phyloP scores from a whole-genome alignment of 495 filamentous ascomycete species.

The Penicillium ochrochloron region DNA sequence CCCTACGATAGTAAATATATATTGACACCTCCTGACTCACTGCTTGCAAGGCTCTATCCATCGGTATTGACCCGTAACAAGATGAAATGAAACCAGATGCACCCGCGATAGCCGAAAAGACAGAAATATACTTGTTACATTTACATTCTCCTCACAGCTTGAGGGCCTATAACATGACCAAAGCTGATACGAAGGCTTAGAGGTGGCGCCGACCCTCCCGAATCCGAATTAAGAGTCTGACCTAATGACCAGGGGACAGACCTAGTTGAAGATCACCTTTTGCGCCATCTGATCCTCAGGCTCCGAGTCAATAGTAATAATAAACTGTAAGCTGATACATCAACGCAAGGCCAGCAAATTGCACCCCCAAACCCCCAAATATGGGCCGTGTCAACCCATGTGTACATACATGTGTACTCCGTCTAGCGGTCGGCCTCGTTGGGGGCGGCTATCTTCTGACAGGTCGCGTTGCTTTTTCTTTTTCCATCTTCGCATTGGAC shows the following conservation, averaged over 20 bases:
- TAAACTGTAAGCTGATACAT: not conserved
- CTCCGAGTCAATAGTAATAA: not conserved
- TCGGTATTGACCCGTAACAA: too few species aligned
- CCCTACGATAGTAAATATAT: not conserved
- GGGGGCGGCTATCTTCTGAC: slow-evolving; percentile 31
- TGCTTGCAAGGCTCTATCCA: not conserved
- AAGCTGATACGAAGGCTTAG: not conserved
- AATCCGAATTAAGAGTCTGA: slow-evolving; percentile 8
- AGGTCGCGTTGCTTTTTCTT: slow-evolving; percentile 26
- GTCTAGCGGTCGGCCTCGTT: not conserved
- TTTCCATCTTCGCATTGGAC: slow-evolving; percentile 12
- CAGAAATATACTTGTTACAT: not conserved
- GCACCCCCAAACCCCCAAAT: not conserved
- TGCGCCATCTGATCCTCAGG: not conserved
- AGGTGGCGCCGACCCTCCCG: not conserved
- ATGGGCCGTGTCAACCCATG: slow-evolving; percentile 18
- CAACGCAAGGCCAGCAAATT: slow-evolving; percentile 11
- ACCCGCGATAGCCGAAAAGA: too few species aligned
- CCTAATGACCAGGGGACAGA: not conserved
- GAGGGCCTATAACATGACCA: not conserved
- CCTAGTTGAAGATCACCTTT: not conserved
- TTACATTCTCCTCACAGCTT: not conserved
- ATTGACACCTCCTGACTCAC: not conserved
- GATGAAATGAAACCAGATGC: too few species aligned
- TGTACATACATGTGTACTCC: not conserved